Evolutionary conservation across 192 early-diverging fungal genomes (phyloP).

Genomic region (Backusella liffmaniae): DNA sequence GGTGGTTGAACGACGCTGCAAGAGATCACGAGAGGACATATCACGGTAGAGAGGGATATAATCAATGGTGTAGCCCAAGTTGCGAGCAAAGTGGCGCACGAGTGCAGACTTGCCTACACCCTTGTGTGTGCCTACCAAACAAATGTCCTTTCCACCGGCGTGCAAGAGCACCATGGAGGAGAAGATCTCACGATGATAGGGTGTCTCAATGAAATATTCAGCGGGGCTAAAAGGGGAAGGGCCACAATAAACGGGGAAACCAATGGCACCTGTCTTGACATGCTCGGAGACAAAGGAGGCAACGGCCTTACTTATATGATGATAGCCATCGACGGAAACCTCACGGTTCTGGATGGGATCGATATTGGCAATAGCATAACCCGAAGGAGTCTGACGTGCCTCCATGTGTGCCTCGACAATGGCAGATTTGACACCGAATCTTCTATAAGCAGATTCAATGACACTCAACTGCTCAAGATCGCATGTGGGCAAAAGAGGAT

Average conservation of each 20-base stretch:
- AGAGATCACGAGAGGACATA: slow-evolving; percentile 77
- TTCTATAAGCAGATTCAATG: slow-evolving; percentile 59
- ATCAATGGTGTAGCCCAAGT: slow-evolving; percentile 59
- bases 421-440: slow-evolving; percentile 49
- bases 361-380: slow-evolving; percentile 41
- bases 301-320: slow-evolving; percentile 37
- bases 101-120: slow-evolving; percentile 73
- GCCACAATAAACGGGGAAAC: slow-evolving; percentile 40
- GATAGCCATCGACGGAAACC: slow-evolving; percentile 34
- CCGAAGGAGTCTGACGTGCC: slow-evolving; percentile 44
- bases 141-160: slow-evolving; percentile 60
- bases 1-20: slow-evolving; percentile 73
- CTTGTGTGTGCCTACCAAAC: slow-evolving; percentile 65
- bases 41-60: slow-evolving; percentile 75
- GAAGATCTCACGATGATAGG: slow-evolving; percentile 50
- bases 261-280: slow-evolving; percentile 1
- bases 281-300: slow-evolving; percentile 21
- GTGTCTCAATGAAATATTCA: slow-evolving; percentile 58
- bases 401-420: slow-evolving; percentile 43
- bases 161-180: slow-evolving; percentile 57
- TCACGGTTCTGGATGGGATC: slow-evolving; percentile 19
- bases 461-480: slow-evolving; percentile 56
- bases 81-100: slow-evolving; percentile 52
- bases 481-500: slow-evolving; percentile 54
- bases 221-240: slow-evolving; percentile 41